Conservation (phyloP, 2,329 filamentous ascomycete genomes). For the Lithohypha guttulata region DNA sequence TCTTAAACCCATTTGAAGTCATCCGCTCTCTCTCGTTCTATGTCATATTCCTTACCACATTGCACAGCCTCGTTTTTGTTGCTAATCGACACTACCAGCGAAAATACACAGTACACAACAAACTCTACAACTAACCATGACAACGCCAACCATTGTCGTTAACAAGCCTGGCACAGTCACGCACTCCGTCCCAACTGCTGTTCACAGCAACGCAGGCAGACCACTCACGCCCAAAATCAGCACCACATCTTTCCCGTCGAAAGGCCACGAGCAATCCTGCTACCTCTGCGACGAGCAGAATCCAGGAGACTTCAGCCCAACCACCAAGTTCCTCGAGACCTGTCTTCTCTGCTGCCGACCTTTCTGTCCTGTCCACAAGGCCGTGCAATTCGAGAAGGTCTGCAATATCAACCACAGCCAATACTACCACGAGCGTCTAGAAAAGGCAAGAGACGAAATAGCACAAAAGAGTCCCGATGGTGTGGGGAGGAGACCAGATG, state of each 20-base stretch:
- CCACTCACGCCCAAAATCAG: constrained; percentile 7
- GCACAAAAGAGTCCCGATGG: constrained; percentile 12
- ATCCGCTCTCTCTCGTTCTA: not conserved
- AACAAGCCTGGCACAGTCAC: constrained; percentile 13
- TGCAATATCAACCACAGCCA: constrained; percentile 22
- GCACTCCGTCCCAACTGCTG: constrained; percentile 4
- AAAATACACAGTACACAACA: too few relatives aligned
- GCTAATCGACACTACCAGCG: not conserved
- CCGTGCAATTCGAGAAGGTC: constrained; percentile 16
- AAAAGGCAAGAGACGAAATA: constrained; percentile 15
- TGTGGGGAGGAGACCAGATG: constrained; percentile 8
- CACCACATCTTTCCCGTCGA: constrained; percentile 7
- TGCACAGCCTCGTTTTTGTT: too few relatives aligned
- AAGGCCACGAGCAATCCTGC: constrained; percentile 10
- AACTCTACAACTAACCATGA: constrained; percentile 12
- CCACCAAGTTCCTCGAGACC: constrained; percentile 21
- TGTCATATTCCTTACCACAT: not conserved
- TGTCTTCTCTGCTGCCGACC: constrained; percentile 20
- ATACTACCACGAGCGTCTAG: constrained; percentile 20
- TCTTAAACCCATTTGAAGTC: too few relatives aligned
- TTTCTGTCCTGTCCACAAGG: constrained; percentile 22
- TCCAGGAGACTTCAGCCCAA: constrained; percentile 22
- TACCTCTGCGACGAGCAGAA: constrained; percentile 24
- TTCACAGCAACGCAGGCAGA: constrained; percentile 4
- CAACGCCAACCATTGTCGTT: constrained; percentile 19